These are phyloP conservation scores for Aleurites moluccanus DNA, from an alignment of 441 rosid species.

Conservation along the genomic window DNA sequence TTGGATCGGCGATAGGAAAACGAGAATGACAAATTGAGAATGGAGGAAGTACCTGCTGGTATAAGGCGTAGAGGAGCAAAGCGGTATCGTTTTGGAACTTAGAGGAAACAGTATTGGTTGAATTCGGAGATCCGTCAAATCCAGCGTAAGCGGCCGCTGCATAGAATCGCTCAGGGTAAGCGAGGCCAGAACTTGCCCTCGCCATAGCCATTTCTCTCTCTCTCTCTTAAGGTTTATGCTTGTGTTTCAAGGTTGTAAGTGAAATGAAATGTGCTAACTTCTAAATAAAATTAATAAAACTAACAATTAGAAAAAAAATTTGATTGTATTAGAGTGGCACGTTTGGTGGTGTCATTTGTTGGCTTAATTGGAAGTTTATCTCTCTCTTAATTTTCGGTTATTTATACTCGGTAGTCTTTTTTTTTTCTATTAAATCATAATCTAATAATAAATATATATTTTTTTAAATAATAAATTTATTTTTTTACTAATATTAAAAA, in stretches of 20 bases:
- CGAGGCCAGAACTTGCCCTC: conserved; percentile 92
- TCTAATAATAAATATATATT: no score
- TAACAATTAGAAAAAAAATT: neutral
- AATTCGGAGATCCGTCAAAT: conserved; percentile 79
- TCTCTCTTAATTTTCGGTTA: no score
- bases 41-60: conserved; percentile 70
- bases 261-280: neutral
- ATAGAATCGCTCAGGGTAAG: conserved; percentile 94
- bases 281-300: no score
- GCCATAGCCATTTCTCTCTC: conserved; percentile 56
- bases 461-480: no score
- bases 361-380: neutral
- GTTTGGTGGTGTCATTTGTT: neutral
- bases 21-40: neutral
- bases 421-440: no score
- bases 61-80: conserved; percentile 80
- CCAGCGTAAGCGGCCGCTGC: conserved; percentile 93
- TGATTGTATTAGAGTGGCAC: conserved; percentile 1
- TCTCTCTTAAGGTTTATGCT: neutral
- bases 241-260: conserved; percentile 17
- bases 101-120: conserved; percentile 55
- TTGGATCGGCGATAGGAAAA: conserved; percentile 31
- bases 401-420: no score
- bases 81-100: conserved; percentile 84
- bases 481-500: no score